Percentiles rank a stretch among this genome's conserved stretches.
Conservation (phyloP, 352 stramenopile genomes). For the Globisporangium yorkense region DNA sequence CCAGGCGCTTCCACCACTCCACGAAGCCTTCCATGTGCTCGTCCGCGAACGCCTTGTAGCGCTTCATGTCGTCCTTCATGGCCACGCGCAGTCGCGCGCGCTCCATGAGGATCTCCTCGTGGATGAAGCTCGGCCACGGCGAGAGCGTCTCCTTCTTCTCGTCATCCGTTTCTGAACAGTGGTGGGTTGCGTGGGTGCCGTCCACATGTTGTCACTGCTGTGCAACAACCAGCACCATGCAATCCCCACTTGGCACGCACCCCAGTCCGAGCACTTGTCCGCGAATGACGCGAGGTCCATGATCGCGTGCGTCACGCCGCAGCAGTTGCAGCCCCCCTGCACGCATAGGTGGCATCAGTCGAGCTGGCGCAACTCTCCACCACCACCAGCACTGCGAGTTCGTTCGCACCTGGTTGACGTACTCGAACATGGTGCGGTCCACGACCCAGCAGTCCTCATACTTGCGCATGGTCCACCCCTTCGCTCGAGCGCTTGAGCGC, state of each 20-base stretch:
- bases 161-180: constrained; percentile 83
- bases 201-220: background rate
- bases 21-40: constrained; percentile 60
- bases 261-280: constrained; percentile 88
- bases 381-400: too few relatives aligned
- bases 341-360: background rate
- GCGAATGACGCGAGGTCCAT: constrained; percentile 85
- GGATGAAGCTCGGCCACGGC: constrained; percentile 83
- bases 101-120: constrained; percentile 91
- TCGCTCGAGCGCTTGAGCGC: too few relatives aligned
- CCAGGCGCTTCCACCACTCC: constrained; percentile 52
- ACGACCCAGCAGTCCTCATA: constrained; percentile 87
- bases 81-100: constrained; percentile 80
- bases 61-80: constrained; percentile 73
- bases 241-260: constrained; percentile 13
- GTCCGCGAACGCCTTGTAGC: constrained; percentile 57
- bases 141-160: constrained; percentile 87
- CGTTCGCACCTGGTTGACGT: constrained; percentile 72
- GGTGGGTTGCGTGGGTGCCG: background rate
- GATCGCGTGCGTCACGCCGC: constrained; percentile 81
- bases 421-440: constrained; percentile 94
- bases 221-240: background rate
- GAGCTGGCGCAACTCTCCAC: too few relatives aligned
- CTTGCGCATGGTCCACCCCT: constrained; percentile 34
- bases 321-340: constrained; percentile 90